phyloP scores from a whole-genome alignment of 140 eudicot species.

The Stevia rebaudiana region DNA sequence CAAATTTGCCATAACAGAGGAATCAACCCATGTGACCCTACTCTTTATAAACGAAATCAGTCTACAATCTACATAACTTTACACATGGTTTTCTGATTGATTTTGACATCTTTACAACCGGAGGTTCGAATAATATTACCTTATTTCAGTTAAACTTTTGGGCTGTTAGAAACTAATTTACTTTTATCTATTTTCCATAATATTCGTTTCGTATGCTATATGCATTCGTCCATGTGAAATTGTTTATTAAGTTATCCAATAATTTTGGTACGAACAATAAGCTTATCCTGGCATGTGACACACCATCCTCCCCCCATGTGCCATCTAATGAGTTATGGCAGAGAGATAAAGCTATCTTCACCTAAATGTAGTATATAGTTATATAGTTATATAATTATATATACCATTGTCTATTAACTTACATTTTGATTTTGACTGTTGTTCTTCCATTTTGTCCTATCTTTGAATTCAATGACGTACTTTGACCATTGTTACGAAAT shows the following conservation, averaged over 20 bases:
- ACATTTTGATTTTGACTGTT: conserved; percentile 4
- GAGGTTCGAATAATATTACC: conserved; percentile 7
- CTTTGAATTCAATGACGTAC: neutral
- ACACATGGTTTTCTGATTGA: conserved; percentile 31
- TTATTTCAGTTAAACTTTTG: neutral
- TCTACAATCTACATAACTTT: conserved; percentile 28
- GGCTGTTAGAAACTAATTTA: conserved; percentile 7
- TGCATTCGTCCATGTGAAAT: conserved; percentile 31
- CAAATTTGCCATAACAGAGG: conserved; percentile 29
- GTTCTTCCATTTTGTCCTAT: conserved; percentile 1
- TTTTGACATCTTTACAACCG: conserved; percentile 27
- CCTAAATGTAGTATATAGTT: neutral
- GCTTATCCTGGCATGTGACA: conserved; percentile 34
- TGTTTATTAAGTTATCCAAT: conserved; percentile 17
- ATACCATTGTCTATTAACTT: conserved; percentile 6
- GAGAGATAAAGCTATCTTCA: conserved; percentile 3
- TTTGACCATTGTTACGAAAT: conserved; percentile 11
- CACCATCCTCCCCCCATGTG: conserved; percentile 34
- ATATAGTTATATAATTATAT: no score
- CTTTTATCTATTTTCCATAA: neutral
- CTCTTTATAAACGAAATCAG: conserved; percentile 11
- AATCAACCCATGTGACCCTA: conserved; percentile 36
- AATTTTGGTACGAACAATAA: conserved; percentile 23
- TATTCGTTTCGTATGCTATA: conserved; percentile 28
- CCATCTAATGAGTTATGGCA: neutral